Evolutionary conservation across 2,329 filamentous ascomycete genomes (phyloP).

Genomic region (Talaromyces sp.): DNA sequence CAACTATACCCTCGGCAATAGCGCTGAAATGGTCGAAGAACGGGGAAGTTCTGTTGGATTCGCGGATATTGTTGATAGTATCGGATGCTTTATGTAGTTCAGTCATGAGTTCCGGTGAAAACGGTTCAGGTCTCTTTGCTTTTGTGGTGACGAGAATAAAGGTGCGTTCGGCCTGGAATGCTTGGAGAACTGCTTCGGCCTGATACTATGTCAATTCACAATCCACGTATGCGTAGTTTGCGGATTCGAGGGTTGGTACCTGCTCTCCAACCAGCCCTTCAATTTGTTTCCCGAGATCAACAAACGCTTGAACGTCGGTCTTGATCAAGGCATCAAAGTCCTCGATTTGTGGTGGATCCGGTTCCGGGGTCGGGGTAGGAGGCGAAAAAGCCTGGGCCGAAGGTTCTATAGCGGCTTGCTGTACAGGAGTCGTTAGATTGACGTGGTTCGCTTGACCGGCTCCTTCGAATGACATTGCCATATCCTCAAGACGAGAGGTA

Average conservation of each 20-base stretch:
- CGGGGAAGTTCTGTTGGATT: constrained; percentile 70
- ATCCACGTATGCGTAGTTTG: neutral
- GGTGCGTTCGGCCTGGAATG: constrained; percentile 80
- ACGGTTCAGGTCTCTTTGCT: constrained; percentile 83
- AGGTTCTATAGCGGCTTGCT: constrained; percentile 26
- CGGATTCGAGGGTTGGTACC: constrained; percentile 46
- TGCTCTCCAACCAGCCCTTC: constrained; percentile 77
- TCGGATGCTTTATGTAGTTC: constrained; percentile 81
- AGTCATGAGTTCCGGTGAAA: constrained; percentile 70
- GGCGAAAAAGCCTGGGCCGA: constrained; percentile 39
- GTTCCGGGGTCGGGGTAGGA: constrained; percentile 52
- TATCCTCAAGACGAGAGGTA: constrained; percentile 92
- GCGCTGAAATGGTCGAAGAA: constrained; percentile 79
- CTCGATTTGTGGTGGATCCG: constrained; percentile 71
- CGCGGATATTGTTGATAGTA: constrained; percentile 74
- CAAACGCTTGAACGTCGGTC: constrained; percentile 71
- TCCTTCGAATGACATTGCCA: constrained; percentile 68
- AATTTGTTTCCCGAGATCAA: constrained; percentile 70
- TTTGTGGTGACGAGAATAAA: constrained; percentile 86
- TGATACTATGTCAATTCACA: constrained; percentile 27
- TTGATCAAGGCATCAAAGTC: constrained; percentile 81
- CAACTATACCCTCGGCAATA: constrained; percentile 84
- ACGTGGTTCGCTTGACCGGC: constrained; percentile 40
- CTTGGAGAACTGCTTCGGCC: constrained; percentile 56
- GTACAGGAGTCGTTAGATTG: constrained; percentile 23